Base-by-base conservation (phyloP, 2,329 filamentous ascomycete genomes). In the Didymella pinodella region DNA sequence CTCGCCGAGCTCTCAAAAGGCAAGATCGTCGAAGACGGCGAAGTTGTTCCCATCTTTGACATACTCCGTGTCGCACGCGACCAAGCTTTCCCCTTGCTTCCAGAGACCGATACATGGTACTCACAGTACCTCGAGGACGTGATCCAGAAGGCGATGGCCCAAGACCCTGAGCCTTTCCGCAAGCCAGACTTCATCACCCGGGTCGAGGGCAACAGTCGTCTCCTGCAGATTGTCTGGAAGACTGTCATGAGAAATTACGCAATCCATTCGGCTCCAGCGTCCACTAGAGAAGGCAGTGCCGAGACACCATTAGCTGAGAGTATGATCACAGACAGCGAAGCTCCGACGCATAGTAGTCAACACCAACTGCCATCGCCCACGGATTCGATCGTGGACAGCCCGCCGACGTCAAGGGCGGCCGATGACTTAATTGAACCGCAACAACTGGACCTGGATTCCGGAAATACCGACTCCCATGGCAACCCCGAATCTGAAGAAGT, bases 191-290 rank as follows among this genome's bases (percentile, higher is more conserved):
- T 74, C 34, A 66, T 68, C 25, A 67, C 70, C 14, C 62, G 64
- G 26, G 60, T 75, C 11, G 67, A 69, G 22, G 70, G 69, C 0
- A 68, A 73, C 18, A 66, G 65, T 6, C 67, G 56, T 40, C 64
- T 71, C n/a, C 57, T 71, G 0, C 65, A 70, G 8, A 64, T 74
- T 4, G 66, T 73, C 0, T 70, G 72, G 69, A 67, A 63, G 31
- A 69, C 70, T 2, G 67, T 75, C 11, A 67, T 72, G 53, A 68
- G 65, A 12, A 66, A 62, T 12, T 68, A 62, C 32, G 48, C 65
- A 16, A 28, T n/a, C 5, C 7, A 28, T 26, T 8, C 51, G 28
- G 14, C 47, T 32, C 6, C 38, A 7, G 18, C 20, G 12, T 14
- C 14, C 2, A 12, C 16, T 28, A 29, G 18, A 4, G 47, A 56